These are phyloP conservation scores for Starmerella bombicola DNA, from an alignment of 805 yeast genomes.

Conservation along the genomic window DNA sequence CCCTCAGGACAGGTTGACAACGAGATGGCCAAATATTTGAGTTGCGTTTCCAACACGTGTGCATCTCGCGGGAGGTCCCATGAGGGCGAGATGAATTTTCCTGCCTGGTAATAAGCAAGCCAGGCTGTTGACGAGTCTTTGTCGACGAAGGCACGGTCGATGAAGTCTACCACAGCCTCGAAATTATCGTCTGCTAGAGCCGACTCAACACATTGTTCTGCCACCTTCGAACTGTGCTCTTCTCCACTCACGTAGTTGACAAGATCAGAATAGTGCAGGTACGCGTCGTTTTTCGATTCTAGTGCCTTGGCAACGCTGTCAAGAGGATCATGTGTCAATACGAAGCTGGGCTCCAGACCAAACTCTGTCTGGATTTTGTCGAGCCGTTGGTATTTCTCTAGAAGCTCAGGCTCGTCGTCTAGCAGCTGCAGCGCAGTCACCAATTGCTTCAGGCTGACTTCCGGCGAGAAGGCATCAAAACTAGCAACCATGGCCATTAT, in stretches of 20 bases:
- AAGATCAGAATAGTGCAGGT: constrained; percentile 24
- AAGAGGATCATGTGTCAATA: constrained; percentile 19
- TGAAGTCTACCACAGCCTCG: constrained; percentile 38
- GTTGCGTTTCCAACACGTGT: constrained; percentile 39
- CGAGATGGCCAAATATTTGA: constrained; percentile 42
- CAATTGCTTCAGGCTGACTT: constrained; percentile 2
- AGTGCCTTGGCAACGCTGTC: constrained; percentile 25
- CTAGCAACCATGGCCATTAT: constrained; percentile 3
- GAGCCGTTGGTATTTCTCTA: constrained; percentile 1
- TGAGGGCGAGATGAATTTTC: constrained; percentile 41
- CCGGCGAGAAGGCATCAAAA: constrained; percentile 3
- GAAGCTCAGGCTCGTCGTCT: constrained; percentile 3
- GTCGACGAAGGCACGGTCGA: constrained; percentile 21
- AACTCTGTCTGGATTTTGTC: constrained; percentile 6
- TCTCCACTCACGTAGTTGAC: constrained; percentile 9
- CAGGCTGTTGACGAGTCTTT: constrained; percentile 34
- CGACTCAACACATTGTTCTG: constrained; percentile 44
- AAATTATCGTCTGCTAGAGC: constrained; percentile 55
- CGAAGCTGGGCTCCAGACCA: constrained; percentile 11
- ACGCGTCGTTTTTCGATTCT: constrained; percentile 26
- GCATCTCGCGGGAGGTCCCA: constrained; percentile 36
- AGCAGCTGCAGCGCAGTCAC: constrained; percentile 10
- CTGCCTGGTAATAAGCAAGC: constrained; percentile 65
- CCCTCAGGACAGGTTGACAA: constrained; percentile 42
- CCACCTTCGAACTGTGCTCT: constrained; percentile 5